These are phyloP conservation scores for Geotrichum australiense DNA, from an alignment of 1,139 yeast species.

Conservation along the genomic window DNA sequence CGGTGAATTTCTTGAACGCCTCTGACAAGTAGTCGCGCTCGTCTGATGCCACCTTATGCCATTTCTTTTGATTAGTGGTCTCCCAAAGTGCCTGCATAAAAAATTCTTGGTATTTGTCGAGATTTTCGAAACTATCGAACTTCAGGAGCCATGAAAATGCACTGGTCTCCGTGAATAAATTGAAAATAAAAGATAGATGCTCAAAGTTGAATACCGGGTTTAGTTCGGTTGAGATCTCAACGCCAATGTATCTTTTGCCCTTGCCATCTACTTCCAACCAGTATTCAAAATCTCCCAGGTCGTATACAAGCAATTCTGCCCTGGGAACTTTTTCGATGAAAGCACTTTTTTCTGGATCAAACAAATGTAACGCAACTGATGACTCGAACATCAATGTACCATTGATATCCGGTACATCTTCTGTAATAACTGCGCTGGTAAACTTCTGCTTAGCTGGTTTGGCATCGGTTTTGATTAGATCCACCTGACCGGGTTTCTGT, in stretches of 20 bases:
- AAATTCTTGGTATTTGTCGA: constrained; percentile 46
- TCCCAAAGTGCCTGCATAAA: constrained; percentile 60
- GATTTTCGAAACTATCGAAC: constrained; percentile 40
- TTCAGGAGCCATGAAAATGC: constrained; percentile 58
- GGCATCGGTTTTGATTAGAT: neutral
- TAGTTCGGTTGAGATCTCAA: constrained; percentile 43
- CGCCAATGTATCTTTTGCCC: constrained; percentile 36
- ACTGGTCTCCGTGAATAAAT: constrained; percentile 40
- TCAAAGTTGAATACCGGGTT: constrained; percentile 61
- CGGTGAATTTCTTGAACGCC: constrained; percentile 39
- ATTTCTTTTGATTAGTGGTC: constrained; percentile 44
- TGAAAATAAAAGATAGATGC: constrained; percentile 59
- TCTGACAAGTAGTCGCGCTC: constrained; percentile 48
- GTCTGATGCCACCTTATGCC: constrained; percentile 39
- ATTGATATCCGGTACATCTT: constrained; percentile 13
- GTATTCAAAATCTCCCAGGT: constrained; percentile 47
- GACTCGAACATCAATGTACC: constrained; percentile 6
- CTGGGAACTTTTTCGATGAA: constrained; percentile 42
- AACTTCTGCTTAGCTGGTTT: constrained; percentile 1
- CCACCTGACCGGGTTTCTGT: constrained; percentile 2
- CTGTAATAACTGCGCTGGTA: constrained; percentile 13
- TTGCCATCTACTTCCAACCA: constrained; percentile 42
- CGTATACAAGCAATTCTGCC: constrained; percentile 39
- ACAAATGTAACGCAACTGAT: constrained; percentile 44
- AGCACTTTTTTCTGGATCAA: constrained; percentile 45